phyloP scores from a whole-genome alignment of 225 moss, liverwort and hornwort genomes.

The Pseudisothecium myosuroides region DNA sequence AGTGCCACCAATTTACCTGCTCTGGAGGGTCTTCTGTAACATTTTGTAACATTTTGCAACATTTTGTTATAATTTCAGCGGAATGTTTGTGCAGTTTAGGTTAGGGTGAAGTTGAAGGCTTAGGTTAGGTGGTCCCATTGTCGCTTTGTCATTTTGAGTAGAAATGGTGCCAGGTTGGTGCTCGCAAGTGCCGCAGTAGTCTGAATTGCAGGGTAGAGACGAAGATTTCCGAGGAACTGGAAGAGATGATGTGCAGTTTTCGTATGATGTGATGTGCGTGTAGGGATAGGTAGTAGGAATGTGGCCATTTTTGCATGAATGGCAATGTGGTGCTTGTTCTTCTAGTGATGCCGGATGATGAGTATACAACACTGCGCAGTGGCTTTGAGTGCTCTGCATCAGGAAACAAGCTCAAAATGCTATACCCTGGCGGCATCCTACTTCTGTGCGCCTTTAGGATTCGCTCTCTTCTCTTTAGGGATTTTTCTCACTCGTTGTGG shows the following conservation, averaged over 20 bases:
- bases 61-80: neutral
- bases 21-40: neutral
- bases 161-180: neutral
- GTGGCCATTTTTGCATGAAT: neutral
- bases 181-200: neutral
- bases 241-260: neutral
- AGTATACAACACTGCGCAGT: neutral
- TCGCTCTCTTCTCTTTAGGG: neutral
- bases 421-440: neutral
- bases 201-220: neutral
- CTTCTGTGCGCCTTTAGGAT: neutral
- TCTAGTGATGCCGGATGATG: neutral
- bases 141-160: neutral
- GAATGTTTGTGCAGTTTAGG: neutral
- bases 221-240: neutral
- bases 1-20: neutral
- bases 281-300: neutral
- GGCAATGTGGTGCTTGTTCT: neutral
- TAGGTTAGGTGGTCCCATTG: neutral
- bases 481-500: neutral
- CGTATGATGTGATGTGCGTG: neutral
- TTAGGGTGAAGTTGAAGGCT: neutral
- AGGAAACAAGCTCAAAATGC: neutral
- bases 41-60: neutral
- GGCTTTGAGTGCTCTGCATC: conserved; percentile 3